These are phyloP conservation scores for Phytophthora citricola DNA, from an alignment of 352 stramenopile genomes.

Conservation along the genomic window DNA sequence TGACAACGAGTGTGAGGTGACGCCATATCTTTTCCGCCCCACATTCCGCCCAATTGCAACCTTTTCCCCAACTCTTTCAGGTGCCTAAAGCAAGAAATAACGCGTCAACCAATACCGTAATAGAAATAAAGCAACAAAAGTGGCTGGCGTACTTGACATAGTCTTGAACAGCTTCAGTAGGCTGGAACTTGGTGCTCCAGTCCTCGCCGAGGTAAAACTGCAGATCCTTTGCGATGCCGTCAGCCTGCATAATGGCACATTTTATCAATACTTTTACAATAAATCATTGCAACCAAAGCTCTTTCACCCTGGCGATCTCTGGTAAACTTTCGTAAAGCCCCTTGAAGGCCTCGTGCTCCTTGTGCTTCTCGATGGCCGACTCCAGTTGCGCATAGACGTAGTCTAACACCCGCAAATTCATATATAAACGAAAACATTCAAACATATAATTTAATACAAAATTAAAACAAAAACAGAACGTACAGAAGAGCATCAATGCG, in stretches of 20 bases:
- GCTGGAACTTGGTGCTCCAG: slow-evolving; percentile 63
- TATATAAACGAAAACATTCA: background rate
- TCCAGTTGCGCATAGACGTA: slow-evolving; percentile 76
- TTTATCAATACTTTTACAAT: slow-evolving; percentile 3
- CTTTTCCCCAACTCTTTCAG: slow-evolving; percentile 64
- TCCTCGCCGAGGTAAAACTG: slow-evolving; percentile 64
- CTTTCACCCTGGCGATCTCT: slow-evolving; percentile 51
- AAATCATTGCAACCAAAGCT: background rate
- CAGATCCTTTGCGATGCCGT: slow-evolving; percentile 67
- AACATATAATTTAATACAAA: slow-evolving; percentile 6
- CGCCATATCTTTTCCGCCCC: no score
- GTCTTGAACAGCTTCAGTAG: slow-evolving; percentile 51
- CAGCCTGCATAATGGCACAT: slow-evolving; percentile 38
- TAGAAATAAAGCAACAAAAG: no score
- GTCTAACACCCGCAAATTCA: slow-evolving; percentile 39
- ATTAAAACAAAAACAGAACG: slow-evolving; percentile 14
- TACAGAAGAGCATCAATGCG: slow-evolving; percentile 76
- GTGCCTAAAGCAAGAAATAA: slow-evolving; percentile 30
- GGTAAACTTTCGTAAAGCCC: slow-evolving; percentile 48
- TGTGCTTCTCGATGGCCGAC: slow-evolving; percentile 48
- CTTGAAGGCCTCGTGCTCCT: slow-evolving; percentile 52
- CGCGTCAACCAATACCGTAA: no score
- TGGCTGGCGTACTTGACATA: slow-evolving; percentile 56
- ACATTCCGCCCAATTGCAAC: slow-evolving; percentile 2
- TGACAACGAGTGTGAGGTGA: slow-evolving; percentile 1